Evolutionary conservation across 2,329 filamentous ascomycete species (phyloP).

Genomic region (Penicillium polonicum): DNA sequence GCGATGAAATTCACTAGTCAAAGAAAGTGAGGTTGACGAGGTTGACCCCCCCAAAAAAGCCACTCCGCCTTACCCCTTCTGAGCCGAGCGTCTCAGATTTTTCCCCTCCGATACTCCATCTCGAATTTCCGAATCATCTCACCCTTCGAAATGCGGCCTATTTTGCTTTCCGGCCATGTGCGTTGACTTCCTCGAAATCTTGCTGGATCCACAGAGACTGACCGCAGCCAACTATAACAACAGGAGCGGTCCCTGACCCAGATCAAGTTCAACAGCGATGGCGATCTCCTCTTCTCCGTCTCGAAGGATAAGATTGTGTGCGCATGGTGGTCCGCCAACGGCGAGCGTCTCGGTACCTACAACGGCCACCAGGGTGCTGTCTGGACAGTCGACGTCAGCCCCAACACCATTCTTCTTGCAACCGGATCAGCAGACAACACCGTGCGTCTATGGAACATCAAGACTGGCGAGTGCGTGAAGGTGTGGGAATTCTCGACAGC

Average conservation of each 20-base stretch:
- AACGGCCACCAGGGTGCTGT: conserved; percentile 95
- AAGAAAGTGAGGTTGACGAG: conserved; percentile 32
- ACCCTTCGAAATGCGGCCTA: conserved; percentile 79
- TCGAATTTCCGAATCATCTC: conserved; percentile 22
- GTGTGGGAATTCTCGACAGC: conserved; percentile 96
- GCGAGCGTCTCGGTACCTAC: conserved; percentile 95
- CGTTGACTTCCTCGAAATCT: conserved; percentile 31
- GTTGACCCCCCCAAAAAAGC: conserved; percentile 31
- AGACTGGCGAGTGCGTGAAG: conserved; percentile 89
- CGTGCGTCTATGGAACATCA: conserved; percentile 93
- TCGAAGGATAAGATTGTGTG: conserved; percentile 96
- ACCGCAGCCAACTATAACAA: conserved; percentile 20
- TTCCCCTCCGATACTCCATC: conserved; percentile 12
- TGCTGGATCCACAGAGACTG: conserved; percentile 26
- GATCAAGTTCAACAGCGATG: conserved; percentile 93
- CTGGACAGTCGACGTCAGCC: conserved; percentile 97
- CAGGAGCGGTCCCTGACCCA: conserved; percentile 91
- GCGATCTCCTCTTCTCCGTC: conserved; percentile 93
- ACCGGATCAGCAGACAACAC: conserved; percentile 98
- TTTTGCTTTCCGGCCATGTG: conserved; percentile 90
- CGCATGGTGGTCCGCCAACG: conserved; percentile 96
- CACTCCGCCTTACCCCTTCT: conserved; percentile 25
- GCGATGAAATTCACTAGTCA: conserved; percentile 43
- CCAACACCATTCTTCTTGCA: conserved; percentile 85
- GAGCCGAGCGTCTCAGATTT: conserved; percentile 22